A percentile compares a stretch with the other conserved stretches of the same genome.
Conservation (phyloP, 805 yeast species). For the Teunomyces panamensis region DNA sequence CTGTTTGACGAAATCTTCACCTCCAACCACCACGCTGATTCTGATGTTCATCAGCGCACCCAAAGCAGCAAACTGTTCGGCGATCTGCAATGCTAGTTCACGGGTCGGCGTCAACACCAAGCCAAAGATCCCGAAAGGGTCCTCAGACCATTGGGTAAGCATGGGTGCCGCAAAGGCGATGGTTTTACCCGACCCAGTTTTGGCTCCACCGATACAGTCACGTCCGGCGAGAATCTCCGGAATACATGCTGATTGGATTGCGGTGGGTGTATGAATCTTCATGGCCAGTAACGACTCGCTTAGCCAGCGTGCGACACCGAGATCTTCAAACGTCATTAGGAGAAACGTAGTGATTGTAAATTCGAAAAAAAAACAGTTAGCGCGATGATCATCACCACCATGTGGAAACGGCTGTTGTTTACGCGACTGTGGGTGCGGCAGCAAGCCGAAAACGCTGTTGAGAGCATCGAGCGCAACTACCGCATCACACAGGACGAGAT, state of each 20-base stretch:
- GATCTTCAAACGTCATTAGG: constrained; percentile 45
- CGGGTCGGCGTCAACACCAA: constrained; percentile 87
- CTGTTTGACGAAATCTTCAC: constrained; percentile 90
- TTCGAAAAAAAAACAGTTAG: not conserved
- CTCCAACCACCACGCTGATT: constrained; percentile 87
- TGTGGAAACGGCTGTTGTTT: not conserved
- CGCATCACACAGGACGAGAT: not conserved
- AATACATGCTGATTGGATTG: constrained; percentile 83
- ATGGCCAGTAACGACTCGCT: constrained; percentile 74
- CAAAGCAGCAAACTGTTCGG: constrained; percentile 91
- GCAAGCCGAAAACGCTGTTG: not conserved
- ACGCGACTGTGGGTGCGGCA: not conserved
- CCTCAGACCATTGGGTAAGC: constrained; percentile 90
- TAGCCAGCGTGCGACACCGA: constrained; percentile 88
- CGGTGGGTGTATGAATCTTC: constrained; percentile 81
- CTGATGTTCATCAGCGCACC: constrained; percentile 87
- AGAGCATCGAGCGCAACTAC: not conserved
- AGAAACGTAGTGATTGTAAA: not conserved
- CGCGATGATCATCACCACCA: not conserved
- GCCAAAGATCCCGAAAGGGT: constrained; percentile 91
- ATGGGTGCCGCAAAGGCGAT: constrained; percentile 98
- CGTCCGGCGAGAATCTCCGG: constrained; percentile 80
- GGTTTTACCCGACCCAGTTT: constrained; percentile 97
- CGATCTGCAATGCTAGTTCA: constrained; percentile 93
- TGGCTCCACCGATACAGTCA: constrained; percentile 97